phyloP scores from a whole-genome alignment of 106 monocot species.

The Triglochin maritima region DNA sequence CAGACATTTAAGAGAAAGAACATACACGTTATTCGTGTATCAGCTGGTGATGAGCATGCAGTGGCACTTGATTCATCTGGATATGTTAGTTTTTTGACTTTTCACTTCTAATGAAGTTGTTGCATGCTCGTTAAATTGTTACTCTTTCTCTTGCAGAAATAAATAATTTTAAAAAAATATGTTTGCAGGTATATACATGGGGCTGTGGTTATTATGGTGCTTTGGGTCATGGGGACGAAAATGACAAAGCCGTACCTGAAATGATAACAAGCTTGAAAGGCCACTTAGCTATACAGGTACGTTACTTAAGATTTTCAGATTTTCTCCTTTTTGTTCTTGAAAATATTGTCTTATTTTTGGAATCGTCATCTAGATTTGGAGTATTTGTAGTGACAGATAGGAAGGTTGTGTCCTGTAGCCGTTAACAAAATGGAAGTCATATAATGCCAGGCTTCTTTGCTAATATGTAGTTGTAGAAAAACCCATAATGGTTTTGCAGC shows the following conservation, averaged over 20 bases:
- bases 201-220: slow-evolving; percentile 97
- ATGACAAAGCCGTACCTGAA: slow-evolving; percentile 79
- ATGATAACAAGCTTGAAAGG: slow-evolving; percentile 49
- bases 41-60: slow-evolving; percentile 97
- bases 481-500: too few relatives aligned
- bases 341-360: too few relatives aligned
- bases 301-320: neutral
- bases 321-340: too few relatives aligned
- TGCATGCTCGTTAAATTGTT: neutral
- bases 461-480: too few relatives aligned
- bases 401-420: too few relatives aligned
- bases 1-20: slow-evolving; percentile 61
- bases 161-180: neutral
- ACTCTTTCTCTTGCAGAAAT: neutral
- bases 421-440: too few relatives aligned
- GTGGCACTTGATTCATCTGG: slow-evolving; percentile 92
- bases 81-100: slow-evolving; percentile 34
- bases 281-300: slow-evolving; percentile 83
- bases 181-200: slow-evolving; percentile 90
- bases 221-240: slow-evolving; percentile 92
- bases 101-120: neutral
- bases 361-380: too few relatives aligned
- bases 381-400: too few relatives aligned
- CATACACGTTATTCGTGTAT: slow-evolving; percentile 70
- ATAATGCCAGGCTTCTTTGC: too few relatives aligned